phyloP scores from a whole-genome alignment of 2,329 filamentous ascomycete species.

The Cadophora sp. region DNA sequence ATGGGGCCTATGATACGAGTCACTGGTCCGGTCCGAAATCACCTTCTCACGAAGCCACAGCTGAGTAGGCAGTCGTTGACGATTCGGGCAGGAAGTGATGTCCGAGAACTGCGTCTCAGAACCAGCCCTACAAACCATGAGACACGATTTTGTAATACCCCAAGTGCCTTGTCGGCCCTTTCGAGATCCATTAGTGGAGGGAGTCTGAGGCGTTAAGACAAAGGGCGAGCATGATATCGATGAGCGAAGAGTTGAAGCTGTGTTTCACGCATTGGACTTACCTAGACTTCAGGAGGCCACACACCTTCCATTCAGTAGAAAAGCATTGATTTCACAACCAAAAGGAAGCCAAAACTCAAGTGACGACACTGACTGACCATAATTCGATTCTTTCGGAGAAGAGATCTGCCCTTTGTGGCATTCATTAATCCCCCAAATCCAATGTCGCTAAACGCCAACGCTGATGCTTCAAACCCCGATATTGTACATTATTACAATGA shows the following conservation, averaged over 20 bases:
- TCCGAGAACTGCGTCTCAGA: background rate
- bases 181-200: background rate
- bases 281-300: background rate
- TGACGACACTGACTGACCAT: background rate
- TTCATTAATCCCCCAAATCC: constrained; percentile 18
- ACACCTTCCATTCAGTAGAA: background rate
- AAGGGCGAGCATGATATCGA: background rate
- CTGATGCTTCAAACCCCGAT: constrained; percentile 34
- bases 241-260: background rate
- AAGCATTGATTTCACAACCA: background rate
- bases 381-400: constrained; percentile 33
- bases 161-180: background rate
- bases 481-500: constrained; percentile 26
- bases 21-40: constrained; percentile 1
- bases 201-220: background rate
- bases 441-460: constrained; percentile 38
- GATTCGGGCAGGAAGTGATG: background rate
- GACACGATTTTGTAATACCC: background rate
- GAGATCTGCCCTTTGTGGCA: constrained; percentile 33
- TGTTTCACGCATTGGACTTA: background rate
- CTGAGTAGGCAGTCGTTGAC: constrained; percentile 3
- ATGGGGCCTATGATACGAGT: background rate
- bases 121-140: background rate
- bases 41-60: background rate
- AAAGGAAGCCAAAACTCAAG: background rate